These are phyloP conservation scores for Paraleonurus japonicus DNA, from an alignment of 257 asterid species.

Conservation along the genomic window DNA sequence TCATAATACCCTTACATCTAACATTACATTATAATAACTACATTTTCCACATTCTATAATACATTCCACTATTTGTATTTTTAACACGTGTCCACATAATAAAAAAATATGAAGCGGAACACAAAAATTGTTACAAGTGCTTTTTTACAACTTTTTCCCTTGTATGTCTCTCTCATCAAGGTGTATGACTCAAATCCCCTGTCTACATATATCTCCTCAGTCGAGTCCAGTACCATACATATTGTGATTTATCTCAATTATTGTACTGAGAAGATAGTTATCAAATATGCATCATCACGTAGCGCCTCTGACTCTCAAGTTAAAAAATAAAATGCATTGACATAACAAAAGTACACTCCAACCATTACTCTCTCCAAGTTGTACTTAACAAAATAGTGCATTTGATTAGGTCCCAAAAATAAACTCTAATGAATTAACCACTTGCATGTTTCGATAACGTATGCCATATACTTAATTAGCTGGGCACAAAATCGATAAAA, in stretches of 20 bases:
- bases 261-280: background rate
- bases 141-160: no score
- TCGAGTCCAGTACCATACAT: background rate
- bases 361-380: background rate
- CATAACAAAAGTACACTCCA: background rate
- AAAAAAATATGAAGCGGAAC: no score
- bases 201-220: background rate
- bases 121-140: background rate
- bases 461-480: conserved; percentile 3
- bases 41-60: background rate
- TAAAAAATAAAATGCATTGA: background rate
- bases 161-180: background rate
- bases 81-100: no score
- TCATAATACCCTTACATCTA: background rate
- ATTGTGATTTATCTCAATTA: conserved; percentile 6
- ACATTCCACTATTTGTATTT: no score
- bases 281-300: background rate
- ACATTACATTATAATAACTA: background rate
- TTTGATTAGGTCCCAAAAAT: background rate
- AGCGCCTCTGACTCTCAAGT: background rate
- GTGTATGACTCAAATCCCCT: background rate
- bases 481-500: background rate
- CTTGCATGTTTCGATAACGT: background rate
- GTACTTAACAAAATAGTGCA: background rate
- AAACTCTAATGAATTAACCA: conserved; percentile 13